Evolutionary conservation across 2,329 filamentous ascomycete species (phyloP).

Genomic region (Eurotiales sp.): DNA sequence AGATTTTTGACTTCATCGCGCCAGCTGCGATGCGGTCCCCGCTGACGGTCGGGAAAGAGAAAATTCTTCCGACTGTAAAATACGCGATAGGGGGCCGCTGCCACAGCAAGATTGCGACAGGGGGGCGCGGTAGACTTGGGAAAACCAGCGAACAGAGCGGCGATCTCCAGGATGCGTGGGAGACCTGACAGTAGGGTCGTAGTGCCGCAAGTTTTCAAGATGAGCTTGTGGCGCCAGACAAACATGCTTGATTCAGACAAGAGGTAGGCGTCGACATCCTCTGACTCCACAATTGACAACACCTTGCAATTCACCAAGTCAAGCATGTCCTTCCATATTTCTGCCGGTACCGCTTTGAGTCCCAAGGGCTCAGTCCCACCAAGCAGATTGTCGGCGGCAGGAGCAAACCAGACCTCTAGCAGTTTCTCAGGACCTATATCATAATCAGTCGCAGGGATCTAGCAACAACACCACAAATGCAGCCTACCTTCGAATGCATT

Average conservation of each 20-base stretch:
- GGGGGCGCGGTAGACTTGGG: conserved; percentile 69
- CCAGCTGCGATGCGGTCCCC: conserved; percentile 94
- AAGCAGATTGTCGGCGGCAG: conserved; percentile 70
- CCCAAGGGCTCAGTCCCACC: conserved; percentile 67
- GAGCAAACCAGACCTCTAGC: conserved; percentile 95
- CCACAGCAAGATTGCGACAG: conserved; percentile 64
- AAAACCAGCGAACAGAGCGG: conserved; percentile 83
- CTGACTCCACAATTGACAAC: conserved; percentile 86
- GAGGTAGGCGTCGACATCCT: conserved; percentile 92
- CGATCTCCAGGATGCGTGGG: conserved; percentile 87
- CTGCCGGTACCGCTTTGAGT: conserved; percentile 77
- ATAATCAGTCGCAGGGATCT: conserved; percentile 20
- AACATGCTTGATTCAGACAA: conserved; percentile 99
- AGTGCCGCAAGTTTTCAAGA: conserved; percentile 96
- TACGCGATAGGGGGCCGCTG: conserved; percentile 87
- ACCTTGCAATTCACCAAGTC: conserved; percentile 99
- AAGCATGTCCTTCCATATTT: conserved; percentile 93
- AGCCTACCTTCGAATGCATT: conserved; percentile 86
- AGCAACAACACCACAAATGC: background rate
- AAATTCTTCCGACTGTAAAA: conserved; percentile 99
- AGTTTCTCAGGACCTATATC: conserved; percentile 83
- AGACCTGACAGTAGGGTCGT: conserved; percentile 89
- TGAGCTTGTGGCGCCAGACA: conserved; percentile 98
- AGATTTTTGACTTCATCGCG: conserved; percentile 90
- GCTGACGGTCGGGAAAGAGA: conserved; percentile 89